Conservation (phyloP, 2,329 filamentous ascomycete species). For the Arthrobotrys entomopaga region DNA sequence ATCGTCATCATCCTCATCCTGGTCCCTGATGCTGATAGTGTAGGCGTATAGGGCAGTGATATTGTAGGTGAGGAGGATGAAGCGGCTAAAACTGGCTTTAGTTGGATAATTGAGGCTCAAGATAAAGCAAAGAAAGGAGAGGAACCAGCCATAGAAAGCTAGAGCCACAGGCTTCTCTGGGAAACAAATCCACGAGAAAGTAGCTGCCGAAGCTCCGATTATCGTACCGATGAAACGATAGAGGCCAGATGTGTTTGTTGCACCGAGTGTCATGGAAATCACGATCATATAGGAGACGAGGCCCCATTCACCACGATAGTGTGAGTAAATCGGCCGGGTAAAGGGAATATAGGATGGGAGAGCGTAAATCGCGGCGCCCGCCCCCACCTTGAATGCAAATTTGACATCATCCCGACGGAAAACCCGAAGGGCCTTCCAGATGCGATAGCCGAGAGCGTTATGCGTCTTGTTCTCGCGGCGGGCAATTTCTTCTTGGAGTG, state of each 20-base stretch:
- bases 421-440: conserved; percentile 69
- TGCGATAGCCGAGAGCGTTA: conserved; percentile 61
- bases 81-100: conserved; percentile 75
- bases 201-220: conserved; percentile 79
- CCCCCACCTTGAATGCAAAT: conserved; percentile 92
- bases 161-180: conserved; percentile 78
- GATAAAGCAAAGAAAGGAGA: conserved; percentile 86
- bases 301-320: conserved; percentile 86
- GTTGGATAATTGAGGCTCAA: conserved; percentile 85
- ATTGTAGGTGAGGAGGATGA: conserved; percentile 95
- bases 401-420: conserved; percentile 74
- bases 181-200: conserved; percentile 80
- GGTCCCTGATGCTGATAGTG: conserved; percentile 81
- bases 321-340: conserved; percentile 77
- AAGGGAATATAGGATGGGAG: conserved; percentile 84
- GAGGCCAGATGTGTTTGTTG: conserved; percentile 90
- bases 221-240: conserved; percentile 87
- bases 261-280: conserved; percentile 95
- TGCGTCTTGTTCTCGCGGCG: conserved; percentile 48
- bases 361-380: conserved; percentile 88
- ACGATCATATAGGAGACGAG: conserved; percentile 78
- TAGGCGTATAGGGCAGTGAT: conserved; percentile 94
- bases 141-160: conserved; percentile 82
- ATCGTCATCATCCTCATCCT: conserved; percentile 82
- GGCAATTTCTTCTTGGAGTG: conserved; percentile 45